phyloP scores from a whole-genome alignment of 2,329 filamentous ascomycete species.

The Diaporthe citri region DNA sequence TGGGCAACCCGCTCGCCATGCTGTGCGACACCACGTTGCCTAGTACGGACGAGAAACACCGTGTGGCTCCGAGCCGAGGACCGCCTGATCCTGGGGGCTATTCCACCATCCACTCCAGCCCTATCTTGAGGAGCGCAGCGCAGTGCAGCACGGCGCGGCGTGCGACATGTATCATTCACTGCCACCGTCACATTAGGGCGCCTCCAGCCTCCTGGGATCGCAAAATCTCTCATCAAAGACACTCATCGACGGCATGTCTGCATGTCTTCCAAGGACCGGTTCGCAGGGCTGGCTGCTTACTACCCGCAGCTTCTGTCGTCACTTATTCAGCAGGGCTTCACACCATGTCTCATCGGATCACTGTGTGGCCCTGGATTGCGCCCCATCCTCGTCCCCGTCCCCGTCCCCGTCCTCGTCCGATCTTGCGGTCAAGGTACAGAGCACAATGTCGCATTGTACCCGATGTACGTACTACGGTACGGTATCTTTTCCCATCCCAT shows the following conservation, averaged over 20 bases:
- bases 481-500: conserved; percentile 13
- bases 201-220: conserved; percentile 26
- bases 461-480: background rate
- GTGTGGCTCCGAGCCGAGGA: conserved; percentile 5
- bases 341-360: conserved; percentile 24
- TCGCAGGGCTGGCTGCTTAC: conserved; percentile 36
- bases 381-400: conserved; percentile 13
- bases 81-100: conserved; percentile 29
- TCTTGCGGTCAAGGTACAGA: conserved; percentile 21
- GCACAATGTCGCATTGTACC: conserved; percentile 14
- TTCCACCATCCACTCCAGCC: conserved; percentile 32
- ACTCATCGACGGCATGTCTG: background rate
- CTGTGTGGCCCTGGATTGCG: conserved; percentile 21
- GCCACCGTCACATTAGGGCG: conserved; percentile 35
- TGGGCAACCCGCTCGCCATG: conserved; percentile 25
- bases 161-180: conserved; percentile 26
- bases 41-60: conserved; percentile 12
- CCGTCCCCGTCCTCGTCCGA: conserved; percentile 23
- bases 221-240: conserved; percentile 11
- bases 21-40: conserved; percentile 34
- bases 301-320: conserved; percentile 1
- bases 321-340: conserved; percentile 34
- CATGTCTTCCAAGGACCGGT: background rate
- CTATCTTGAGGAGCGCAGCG: conserved; percentile 15
- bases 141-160: background rate